These are phyloP conservation scores for Hondaea fermentalgiana DNA, from an alignment of 108 stramenopile species.

Conservation along the genomic window DNA sequence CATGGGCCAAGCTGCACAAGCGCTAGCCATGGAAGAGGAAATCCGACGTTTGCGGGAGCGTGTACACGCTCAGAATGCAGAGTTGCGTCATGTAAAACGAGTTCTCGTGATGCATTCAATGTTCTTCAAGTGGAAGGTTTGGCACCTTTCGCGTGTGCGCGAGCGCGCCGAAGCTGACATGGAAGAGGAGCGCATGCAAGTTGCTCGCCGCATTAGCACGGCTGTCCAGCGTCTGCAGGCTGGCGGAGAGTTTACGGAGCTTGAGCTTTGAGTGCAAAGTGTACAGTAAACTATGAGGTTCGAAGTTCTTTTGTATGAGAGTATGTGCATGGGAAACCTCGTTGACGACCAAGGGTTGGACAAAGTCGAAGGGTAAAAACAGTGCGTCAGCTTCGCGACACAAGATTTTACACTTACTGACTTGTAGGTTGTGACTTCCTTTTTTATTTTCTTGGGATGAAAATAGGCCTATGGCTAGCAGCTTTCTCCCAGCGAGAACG, in stretches of 20 bases:
- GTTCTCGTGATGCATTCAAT: conserved; percentile 2
- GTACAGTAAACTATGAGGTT: neutral
- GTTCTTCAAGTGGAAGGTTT: conserved; percentile 17
- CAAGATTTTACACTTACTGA: too few relatives aligned
- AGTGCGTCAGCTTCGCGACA: too few relatives aligned
- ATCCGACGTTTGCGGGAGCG: neutral
- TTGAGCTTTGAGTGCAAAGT: neutral
- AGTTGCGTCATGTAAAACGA: neutral
- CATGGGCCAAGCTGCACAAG: neutral
- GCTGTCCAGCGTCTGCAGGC: neutral
- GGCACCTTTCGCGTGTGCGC: neutral
- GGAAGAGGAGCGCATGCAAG: neutral
- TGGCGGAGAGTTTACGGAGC: neutral
- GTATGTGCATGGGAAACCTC: neutral
- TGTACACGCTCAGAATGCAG: neutral
- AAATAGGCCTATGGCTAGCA: too few relatives aligned
- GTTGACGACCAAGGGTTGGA: too few relatives aligned
- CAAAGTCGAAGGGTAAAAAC: too few relatives aligned
- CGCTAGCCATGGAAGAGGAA: neutral
- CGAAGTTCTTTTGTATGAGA: neutral
- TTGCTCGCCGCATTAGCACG: neutral
- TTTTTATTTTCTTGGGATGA: too few relatives aligned
- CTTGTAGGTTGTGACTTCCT: too few relatives aligned
- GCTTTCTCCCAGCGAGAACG: too few relatives aligned
- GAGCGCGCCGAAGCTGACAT: neutral